A percentile compares a stretch with the other conserved stretches of the same genome.
These are phyloP conservation scores for Acacia acuminata DNA, from an alignment of 306 rosid genomes.

Conservation along the genomic window DNA sequence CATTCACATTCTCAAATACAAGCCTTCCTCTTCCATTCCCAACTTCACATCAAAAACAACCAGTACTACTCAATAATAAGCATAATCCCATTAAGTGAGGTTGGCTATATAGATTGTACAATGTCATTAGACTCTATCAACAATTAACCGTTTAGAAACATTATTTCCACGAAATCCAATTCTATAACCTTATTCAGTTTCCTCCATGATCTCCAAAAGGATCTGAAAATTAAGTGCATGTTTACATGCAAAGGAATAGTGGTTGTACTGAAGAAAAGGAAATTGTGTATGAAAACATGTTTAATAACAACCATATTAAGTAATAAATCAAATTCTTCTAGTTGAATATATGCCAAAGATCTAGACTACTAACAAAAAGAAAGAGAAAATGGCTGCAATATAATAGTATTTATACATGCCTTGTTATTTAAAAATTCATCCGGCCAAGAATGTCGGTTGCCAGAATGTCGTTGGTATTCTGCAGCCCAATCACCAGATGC, in stretches of 20 bases:
- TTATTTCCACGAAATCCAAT: background rate
- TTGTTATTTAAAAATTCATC: conserved; percentile 70
- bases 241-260: background rate
- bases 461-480: conserved; percentile 76
- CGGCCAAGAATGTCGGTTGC: conserved; percentile 67
- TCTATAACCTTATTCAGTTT: background rate
- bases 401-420: conserved; percentile 35
- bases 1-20: background rate
- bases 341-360: conserved; percentile 15
- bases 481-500: conserved; percentile 87
- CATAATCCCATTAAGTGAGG: background rate
- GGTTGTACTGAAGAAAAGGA: background rate
- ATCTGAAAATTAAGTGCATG: background rate
- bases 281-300: background rate
- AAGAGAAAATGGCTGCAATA: conserved; percentile 13
- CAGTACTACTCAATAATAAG: background rate
- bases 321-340: background rate
- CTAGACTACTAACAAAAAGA: conserved; percentile 20
- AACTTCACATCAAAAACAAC: background rate
- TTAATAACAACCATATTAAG: background rate
- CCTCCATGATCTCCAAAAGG: background rate
- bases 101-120: background rate
- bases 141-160: background rate
- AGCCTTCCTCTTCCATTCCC: background rate
- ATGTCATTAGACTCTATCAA: background rate